Percentiles rank a stretch among this genome's conserved stretches.
Evolutionary conservation across 148 eudicot genomes (phyloP).

Genomic region (Cornus florida): DNA sequence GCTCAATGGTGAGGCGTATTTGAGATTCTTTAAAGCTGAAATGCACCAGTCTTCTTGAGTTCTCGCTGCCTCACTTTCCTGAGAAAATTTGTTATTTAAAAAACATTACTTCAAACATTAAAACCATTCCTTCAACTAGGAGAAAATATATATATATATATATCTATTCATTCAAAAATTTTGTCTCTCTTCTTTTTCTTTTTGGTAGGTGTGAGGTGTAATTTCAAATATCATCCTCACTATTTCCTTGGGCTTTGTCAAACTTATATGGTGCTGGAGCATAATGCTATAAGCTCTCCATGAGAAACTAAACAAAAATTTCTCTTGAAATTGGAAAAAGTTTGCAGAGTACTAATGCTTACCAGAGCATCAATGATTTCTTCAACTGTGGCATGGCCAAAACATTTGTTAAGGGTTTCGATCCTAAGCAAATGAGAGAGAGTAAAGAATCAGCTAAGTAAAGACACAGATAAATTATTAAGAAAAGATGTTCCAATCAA

Average conservation of each 20-base stretch:
- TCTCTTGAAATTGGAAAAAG: neutral
- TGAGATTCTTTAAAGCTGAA: constrained; percentile 60
- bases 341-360: constrained; percentile 13
- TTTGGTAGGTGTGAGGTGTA: neutral
- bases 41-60: constrained; percentile 72
- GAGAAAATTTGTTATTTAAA: constrained; percentile 8
- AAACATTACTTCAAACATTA: neutral
- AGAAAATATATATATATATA: too few species aligned
- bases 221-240: neutral
- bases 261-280: neutral
- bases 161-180: too few species aligned
- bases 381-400: constrained; percentile 78
- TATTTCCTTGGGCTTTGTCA: neutral
- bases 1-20: constrained; percentile 77
- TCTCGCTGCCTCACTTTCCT: constrained; percentile 76
- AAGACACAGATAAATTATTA: neutral
- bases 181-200: too few species aligned
- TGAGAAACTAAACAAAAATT: neutral
- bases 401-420: constrained; percentile 71
- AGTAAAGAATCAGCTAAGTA: constrained; percentile 10
- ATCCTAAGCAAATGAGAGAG: constrained; percentile 50
- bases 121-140: too few species aligned
- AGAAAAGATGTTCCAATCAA: neutral
- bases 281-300: constrained; percentile 3
- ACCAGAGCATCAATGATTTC: constrained; percentile 86